Evolutionary conservation across 2,329 filamentous ascomycete species (phyloP).

Genomic region (Acarospora socialis): DNA sequence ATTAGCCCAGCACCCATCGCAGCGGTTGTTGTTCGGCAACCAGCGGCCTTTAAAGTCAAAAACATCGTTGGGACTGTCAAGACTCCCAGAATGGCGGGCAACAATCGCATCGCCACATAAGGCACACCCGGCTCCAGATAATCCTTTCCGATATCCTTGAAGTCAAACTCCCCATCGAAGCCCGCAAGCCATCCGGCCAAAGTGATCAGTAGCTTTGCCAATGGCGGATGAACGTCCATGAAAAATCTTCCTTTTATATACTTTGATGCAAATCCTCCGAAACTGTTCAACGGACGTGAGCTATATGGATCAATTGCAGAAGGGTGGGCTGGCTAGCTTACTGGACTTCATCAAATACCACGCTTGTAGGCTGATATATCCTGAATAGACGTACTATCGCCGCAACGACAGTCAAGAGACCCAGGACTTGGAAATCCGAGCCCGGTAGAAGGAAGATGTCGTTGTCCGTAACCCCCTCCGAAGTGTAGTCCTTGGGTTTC

Average conservation of each 20-base stretch:
- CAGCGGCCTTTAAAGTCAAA: slow-evolving; percentile 77
- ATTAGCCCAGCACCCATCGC: slow-evolving; percentile 71
- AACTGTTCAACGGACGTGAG: slow-evolving; percentile 40
- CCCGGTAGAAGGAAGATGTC: slow-evolving; percentile 78
- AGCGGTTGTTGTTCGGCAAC: slow-evolving; percentile 76
- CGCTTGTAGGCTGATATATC: slow-evolving; percentile 90
- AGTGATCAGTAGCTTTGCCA: slow-evolving; percentile 93
- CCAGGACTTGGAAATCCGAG: slow-evolving; percentile 68
- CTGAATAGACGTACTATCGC: slow-evolving; percentile 76
- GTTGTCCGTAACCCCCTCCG: slow-evolving; percentile 57
- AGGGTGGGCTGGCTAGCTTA: slow-evolving; percentile 37
- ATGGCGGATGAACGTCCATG: slow-evolving; percentile 98
- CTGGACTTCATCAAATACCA: slow-evolving; percentile 99
- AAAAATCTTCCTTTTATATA: slow-evolving; percentile 99
- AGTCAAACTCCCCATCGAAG: slow-evolving; percentile 91
- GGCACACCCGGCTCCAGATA: slow-evolving; percentile 89
- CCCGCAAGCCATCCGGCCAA: slow-evolving; percentile 89
- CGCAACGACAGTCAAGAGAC: slow-evolving; percentile 58
- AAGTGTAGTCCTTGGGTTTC: slow-evolving; percentile 28
- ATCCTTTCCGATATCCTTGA: slow-evolving; percentile 99
- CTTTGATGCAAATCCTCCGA: slow-evolving; percentile 94
- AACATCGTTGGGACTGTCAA: slow-evolving; percentile 86
- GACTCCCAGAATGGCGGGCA: slow-evolving; percentile 80
- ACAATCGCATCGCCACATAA: slow-evolving; percentile 92
- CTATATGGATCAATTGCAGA: slow-evolving; percentile 7